Evolutionary conservation across 2,329 filamentous ascomycete species (phyloP).

Genomic region (Talaromyces piceae): DNA sequence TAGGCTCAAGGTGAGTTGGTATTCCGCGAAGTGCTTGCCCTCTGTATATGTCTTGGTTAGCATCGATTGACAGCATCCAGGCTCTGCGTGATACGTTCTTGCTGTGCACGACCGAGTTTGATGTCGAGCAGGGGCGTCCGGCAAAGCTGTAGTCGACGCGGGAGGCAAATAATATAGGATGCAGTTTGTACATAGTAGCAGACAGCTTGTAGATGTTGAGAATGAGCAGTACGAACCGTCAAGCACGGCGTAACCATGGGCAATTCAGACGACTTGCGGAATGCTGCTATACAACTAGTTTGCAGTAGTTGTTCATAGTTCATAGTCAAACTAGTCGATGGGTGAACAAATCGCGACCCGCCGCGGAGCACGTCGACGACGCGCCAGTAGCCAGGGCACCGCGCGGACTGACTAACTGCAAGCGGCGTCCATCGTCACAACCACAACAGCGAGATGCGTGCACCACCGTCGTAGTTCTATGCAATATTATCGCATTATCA

Average conservation of each 20-base stretch:
- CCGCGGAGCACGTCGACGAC: constrained; percentile 10
- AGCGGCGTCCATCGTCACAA: background rate
- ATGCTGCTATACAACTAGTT: background rate
- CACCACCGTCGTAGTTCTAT: background rate
- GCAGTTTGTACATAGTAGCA: background rate
- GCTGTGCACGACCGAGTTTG: constrained; percentile 47
- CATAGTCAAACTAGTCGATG: too few species aligned
- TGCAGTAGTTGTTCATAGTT: too few species aligned
- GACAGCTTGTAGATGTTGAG: background rate
- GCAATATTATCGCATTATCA: background rate
- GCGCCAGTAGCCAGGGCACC: constrained; percentile 3
- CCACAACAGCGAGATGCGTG: background rate
- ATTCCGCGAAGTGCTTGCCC: background rate
- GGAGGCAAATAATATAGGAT: background rate
- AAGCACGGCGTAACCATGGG: background rate
- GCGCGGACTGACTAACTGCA: background rate
- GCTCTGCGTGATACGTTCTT: constrained; percentile 48
- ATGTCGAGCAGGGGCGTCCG: constrained; percentile 23
- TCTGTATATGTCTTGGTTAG: background rate
- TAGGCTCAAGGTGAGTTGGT: constrained; percentile 36
- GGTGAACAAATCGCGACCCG: constrained; percentile 1
- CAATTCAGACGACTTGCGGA: too few species aligned
- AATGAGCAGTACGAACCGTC: background rate
- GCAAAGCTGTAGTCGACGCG: constrained; percentile 18
- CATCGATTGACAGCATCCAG: constrained; percentile 13